phyloP scores from a whole-genome alignment of 495 filamentous ascomycete genomes.

The Xylaria intraflava region DNA sequence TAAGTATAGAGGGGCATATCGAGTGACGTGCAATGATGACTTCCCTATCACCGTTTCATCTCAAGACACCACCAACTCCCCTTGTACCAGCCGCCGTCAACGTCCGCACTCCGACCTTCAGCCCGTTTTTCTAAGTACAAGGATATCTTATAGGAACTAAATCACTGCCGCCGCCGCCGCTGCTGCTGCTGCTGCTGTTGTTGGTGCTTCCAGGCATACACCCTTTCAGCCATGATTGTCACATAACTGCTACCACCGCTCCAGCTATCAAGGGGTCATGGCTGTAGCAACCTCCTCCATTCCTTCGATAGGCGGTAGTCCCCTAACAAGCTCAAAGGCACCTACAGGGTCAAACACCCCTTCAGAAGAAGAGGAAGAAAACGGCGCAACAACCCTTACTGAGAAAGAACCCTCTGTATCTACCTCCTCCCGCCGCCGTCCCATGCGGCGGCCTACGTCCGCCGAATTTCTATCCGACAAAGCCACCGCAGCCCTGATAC shows the following conservation, averaged over 20 bases:
- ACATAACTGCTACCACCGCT: constrained; percentile 5
- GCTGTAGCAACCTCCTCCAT: constrained; percentile 14
- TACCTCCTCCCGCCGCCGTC: constrained; percentile 18
- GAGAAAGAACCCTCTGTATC: neutral
- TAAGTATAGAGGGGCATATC: neutral
- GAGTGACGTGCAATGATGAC: neutral
- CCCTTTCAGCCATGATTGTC: constrained; percentile 1
- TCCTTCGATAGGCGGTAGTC: constrained; percentile 18
- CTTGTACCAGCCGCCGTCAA: neutral
- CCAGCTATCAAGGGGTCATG: constrained; percentile 18
- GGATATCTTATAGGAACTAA: neutral
- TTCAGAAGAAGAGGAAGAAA: neutral
- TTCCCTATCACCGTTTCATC: neutral
- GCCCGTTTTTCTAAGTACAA: neutral
- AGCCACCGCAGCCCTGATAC: constrained; percentile 45
- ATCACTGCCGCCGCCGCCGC: neutral
- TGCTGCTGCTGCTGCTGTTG: no score
- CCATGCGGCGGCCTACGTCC: constrained; percentile 20
- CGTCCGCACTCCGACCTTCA: neutral
- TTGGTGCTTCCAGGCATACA: no score
- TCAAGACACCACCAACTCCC: neutral
- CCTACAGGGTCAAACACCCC: constrained; percentile 4
- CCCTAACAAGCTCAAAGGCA: constrained; percentile 7
- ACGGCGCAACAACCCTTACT: neutral
- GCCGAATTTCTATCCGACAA: constrained; percentile 45